These are phyloP conservation scores for Bruguiera hainesii DNA, from an alignment of 441 rosid species.

Conservation along the genomic window DNA sequence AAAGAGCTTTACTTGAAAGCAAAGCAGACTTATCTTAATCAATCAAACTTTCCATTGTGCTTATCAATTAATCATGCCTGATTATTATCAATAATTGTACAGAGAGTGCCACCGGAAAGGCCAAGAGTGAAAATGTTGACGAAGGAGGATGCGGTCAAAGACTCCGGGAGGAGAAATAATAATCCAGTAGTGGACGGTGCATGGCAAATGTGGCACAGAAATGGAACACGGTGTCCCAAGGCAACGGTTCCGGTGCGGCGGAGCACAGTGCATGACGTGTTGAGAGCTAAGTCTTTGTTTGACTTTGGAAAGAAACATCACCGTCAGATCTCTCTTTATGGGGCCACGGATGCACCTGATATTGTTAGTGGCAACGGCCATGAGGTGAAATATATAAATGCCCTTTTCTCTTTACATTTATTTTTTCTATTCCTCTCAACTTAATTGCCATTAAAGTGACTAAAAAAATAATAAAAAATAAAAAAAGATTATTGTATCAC, in stretches of 20 bases:
- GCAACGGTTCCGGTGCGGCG: conserved; percentile 87
- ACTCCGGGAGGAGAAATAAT: conserved; percentile 12
- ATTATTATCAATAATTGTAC: conserved; percentile 1
- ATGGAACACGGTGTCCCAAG: conserved; percentile 64
- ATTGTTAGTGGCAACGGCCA: conserved; percentile 79
- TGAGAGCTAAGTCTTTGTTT: conserved; percentile 84
- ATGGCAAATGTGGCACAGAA: conserved; percentile 85
- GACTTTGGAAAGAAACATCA: conserved; percentile 77
- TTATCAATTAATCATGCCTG: background rate
- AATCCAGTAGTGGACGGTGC: conserved; percentile 30
- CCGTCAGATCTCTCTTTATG: conserved; percentile 18
- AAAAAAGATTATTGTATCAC: conserved; percentile 1
- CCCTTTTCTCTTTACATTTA: background rate
- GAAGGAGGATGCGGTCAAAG: conserved; percentile 43
- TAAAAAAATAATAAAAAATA: background rate
- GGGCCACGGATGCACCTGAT: conserved; percentile 63
- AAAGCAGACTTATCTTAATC: conserved; percentile 1
- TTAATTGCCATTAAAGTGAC: background rate
- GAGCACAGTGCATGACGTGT: conserved; percentile 65
- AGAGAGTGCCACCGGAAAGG: conserved; percentile 63
- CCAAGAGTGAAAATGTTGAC: conserved; percentile 41
- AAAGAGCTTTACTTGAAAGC: conserved; percentile 5
- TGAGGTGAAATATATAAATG: conserved; percentile 47
- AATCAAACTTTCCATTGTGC: background rate
- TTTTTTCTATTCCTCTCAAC: background rate